Evolutionary conservation across 768 basidiomycete genomes (phyloP), one percentile per base, ranked within the genome.

Genomic region (Tricholomella constricta): DNA sequence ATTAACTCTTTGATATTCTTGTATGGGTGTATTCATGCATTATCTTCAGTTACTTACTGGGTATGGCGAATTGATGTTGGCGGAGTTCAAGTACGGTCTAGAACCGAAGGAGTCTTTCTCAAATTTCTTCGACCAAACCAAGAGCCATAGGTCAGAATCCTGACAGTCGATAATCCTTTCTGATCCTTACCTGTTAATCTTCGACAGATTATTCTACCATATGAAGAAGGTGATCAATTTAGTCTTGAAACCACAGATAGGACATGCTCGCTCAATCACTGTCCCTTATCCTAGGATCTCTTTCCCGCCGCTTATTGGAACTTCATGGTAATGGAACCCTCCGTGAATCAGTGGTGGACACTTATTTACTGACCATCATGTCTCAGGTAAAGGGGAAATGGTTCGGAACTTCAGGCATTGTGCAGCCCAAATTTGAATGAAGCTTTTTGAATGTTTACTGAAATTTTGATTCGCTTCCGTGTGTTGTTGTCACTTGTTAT

Each of bases 1-100:
- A 37, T 38, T 56, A 29, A 14, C 49, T 15, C 35, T 48, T 41
- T 17, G 27, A 41, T 43, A 54, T 42, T 29, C 53, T 6, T 50
- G 2, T 32, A 14, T 45, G 15, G 32, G 35, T 26, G 29, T 14
- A 15, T 45, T 49, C 12, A 58, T 50, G 27, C 15, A 26, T 61
- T 23, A 52, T 54, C 9, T 20, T 23, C 55, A 91, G 89, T 77
- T 92, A 7, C 75, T 92, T 57, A 91, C 89, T 38, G 89, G 88
- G 25, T 91, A 92, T 60, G 89, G 88, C 15, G 78, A 89, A 69
- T 69, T 91, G 36, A 81, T 98, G 83, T 78, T 98, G 48, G 88
- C 91, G 23, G 95, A 98, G 69, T 98, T 98, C 79, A 91, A 90
- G 68, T 99, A 98, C 69, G 94, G 91, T 14, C 72, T 87, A 1